Evolutionary conservation across 2,329 filamentous ascomycete genomes (phyloP), one percentile per base, ranked within the genome.

Genomic region (Cadophora sp.): DNA sequence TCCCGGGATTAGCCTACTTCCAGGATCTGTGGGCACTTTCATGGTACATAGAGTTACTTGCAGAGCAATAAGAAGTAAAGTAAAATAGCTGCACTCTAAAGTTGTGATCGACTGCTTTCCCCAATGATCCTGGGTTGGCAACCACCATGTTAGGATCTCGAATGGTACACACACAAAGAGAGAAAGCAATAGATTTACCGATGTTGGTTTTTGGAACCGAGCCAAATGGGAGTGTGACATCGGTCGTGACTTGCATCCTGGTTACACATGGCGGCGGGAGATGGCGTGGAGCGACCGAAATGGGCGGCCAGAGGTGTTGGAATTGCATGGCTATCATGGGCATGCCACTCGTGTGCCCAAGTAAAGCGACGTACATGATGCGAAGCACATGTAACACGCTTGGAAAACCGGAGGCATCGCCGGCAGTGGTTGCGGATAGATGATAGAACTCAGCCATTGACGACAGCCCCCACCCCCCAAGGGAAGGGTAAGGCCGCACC

Each of bases 301-400:
- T 16, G 18, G 55, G 36, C 22, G 4, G 36, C 36, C 13, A 18
- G 33, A 41, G 13, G 1, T 58, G 55, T 43, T 58, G 55, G 20
- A 3, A 24, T 22, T 8, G 33, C n/a, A 33, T 33, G 50, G 50
- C 27, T 24, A 14, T n/a, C 22, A n/a, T 16, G 11, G 18, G 53
- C 9, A 8, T 24, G 55, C 22, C 4, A 24, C 27, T 16, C 16
- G 24, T 14, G 27, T 53, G 27, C 16, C 33, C 1, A 22, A 22
- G 20, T 58, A 24, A 22, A 36, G 36, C 20, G 55, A 58, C 24
- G 55, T 53, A n/a, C 55, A 58, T 58, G 18, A 58, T 58, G 33
- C 36, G 9, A 58, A 36, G 20, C 33, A 43, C 36, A 58, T 11
- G 5, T 3, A 43, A 58, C 5, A 27, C 33, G 20, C 41, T 39